Conservation (phyloP, 371 early-diverging fungal genomes). For the Encephalitozoon hellem region DNA sequence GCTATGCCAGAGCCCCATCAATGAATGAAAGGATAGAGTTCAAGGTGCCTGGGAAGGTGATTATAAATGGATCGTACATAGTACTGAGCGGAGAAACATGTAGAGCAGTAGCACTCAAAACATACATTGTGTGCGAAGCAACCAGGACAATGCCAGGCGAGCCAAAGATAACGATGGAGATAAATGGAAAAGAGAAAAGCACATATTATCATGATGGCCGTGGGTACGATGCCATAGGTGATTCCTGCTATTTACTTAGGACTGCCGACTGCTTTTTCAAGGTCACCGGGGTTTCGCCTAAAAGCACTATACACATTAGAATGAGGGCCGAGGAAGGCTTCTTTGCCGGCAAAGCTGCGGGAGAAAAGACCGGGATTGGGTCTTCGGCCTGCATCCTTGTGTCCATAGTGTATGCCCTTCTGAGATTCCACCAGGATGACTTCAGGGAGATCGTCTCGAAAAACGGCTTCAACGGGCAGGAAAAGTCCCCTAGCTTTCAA, state of each 20-base stretch:
- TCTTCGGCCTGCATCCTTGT: conserved; percentile 18
- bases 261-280: neutral
- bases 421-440: neutral
- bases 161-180: neutral
- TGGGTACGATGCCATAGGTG: neutral
- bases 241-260: neutral
- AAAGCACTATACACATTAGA: neutral
- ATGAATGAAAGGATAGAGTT: neutral
- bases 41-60: conserved; percentile 38
- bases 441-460: neutral
- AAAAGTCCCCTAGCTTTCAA: neutral
- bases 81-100: conserved; percentile 17
- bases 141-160: neutral
- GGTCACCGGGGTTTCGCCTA: neutral
- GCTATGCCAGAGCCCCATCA: neutral
- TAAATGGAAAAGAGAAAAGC: conserved; percentile 1
- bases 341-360: neutral
- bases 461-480: neutral
- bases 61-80: conserved; percentile 34
- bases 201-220: neutral
- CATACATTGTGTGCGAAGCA: neutral
- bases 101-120: neutral
- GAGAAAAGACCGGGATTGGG: conserved; percentile 30
- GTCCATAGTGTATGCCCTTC: conserved; percentile 3
- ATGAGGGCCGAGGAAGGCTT: conserved; percentile 22